A percentile compares a stretch with the other conserved stretches of the same genome.
Conservation (phyloP, 129 eudicot genomes). For the Lactuca sativa region DNA sequence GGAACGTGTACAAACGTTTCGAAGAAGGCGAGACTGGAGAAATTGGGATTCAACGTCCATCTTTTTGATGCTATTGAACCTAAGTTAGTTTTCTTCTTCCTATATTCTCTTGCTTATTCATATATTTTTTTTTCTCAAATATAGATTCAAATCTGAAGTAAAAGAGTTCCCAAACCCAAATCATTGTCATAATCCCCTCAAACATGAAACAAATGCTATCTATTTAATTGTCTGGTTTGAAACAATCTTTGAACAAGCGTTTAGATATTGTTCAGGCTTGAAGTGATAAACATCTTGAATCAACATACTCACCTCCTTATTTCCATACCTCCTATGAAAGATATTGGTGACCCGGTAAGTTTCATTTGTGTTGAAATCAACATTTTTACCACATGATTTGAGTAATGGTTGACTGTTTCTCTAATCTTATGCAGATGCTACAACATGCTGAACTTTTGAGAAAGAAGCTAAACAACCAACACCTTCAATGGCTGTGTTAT, state of each 20-base stretch:
- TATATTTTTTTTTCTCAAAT: background rate
- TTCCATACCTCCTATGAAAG: constrained; percentile 66
- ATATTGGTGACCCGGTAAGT: constrained; percentile 82
- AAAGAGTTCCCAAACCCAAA: constrained; percentile 9
- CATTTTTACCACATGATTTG: background rate
- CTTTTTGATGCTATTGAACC: constrained; percentile 70
- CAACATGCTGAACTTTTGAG: constrained; percentile 51
- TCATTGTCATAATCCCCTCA: background rate
- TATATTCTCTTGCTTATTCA: background rate
- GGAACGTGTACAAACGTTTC: constrained; percentile 75
- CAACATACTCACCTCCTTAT: constrained; percentile 66
- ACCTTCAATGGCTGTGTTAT: constrained; percentile 80
- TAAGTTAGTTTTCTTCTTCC: constrained; percentile 44
- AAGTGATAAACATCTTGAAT: constrained; percentile 53
- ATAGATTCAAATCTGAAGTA: background rate
- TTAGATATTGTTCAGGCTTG: constrained; percentile 47
- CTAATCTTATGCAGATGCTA: constrained; percentile 52
- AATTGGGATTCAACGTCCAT: constrained; percentile 59
- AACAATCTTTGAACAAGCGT: background rate
- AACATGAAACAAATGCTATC: background rate
- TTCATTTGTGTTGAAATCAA: constrained; percentile 6
- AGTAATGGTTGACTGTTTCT: background rate
- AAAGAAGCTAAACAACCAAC: constrained; percentile 39
- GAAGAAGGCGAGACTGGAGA: constrained; percentile 54
- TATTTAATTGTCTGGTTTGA: too few species aligned